A percentile compares a stretch with the other conserved stretches of the same genome.
Conservation (phyloP, 2,329 filamentous ascomycete genomes). For the Scedosporium boydii region DNA sequence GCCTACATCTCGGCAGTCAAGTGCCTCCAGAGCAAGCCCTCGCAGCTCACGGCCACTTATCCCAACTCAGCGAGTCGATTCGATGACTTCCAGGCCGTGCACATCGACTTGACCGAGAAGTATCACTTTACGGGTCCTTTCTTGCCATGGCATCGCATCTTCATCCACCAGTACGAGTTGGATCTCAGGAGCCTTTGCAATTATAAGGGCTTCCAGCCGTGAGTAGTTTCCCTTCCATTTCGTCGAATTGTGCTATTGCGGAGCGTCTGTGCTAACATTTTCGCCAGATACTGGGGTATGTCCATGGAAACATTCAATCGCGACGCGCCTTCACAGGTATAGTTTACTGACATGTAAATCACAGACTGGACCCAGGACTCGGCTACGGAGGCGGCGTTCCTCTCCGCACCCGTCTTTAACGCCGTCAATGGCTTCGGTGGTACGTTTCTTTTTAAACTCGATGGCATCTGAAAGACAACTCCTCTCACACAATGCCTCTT, state of each 20-base stretch:
- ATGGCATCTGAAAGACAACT: background rate
- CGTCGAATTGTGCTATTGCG: background rate
- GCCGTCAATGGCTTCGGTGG: conserved; percentile 21
- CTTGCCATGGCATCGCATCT: conserved; percentile 18
- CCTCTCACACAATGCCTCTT: background rate
- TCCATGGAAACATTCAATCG: background rate
- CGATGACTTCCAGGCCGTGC: conserved; percentile 17
- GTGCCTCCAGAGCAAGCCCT: conserved; percentile 13
- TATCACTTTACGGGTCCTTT: conserved; percentile 22
- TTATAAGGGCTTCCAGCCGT: conserved; percentile 20
- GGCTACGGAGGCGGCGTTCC: conserved; percentile 9
- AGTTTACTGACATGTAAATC: background rate
- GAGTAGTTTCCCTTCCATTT: conserved; percentile 12
- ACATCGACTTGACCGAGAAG: conserved; percentile 14
- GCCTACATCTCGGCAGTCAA: conserved; percentile 15
- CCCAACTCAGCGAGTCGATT: conserved; percentile 14
- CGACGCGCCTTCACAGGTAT: background rate
- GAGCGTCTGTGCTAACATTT: background rate
- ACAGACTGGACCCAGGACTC: conserved; percentile 8
- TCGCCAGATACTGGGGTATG: conserved; percentile 5
- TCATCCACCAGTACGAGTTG: conserved; percentile 14
- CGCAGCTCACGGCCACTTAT: conserved; percentile 10
- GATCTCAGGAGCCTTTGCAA: conserved; percentile 14
- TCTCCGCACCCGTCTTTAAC: conserved; percentile 21
- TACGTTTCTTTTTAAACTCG: conserved; percentile 2